Evolutionary conservation across 352 stramenopile species (phyloP).

Genomic region (Saprolegnia parasitica): DNA sequence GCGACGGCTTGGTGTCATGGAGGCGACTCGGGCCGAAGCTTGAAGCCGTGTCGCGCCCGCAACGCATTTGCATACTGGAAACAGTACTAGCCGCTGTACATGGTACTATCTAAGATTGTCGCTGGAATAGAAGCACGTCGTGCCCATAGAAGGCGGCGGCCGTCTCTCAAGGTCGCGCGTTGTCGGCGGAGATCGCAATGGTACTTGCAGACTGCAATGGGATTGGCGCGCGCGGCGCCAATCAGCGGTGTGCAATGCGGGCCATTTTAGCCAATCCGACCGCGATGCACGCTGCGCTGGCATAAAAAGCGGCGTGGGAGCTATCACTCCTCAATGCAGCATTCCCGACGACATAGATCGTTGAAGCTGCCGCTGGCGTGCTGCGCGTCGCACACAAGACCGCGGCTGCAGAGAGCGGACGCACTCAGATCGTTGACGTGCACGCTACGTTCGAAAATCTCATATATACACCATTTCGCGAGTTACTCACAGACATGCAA

Average conservation of each 20-base stretch:
- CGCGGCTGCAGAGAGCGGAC: neutral
- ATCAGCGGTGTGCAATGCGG: too few relatives aligned
- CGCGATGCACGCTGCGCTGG: too few relatives aligned
- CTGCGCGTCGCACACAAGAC: neutral
- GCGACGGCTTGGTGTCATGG: neutral
- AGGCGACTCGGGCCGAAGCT: neutral
- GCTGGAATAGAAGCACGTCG: too few relatives aligned
- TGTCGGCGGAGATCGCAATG: neutral
- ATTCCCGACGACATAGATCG: neutral
- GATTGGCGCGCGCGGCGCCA: too few relatives aligned
- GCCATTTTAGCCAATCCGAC: too few relatives aligned
- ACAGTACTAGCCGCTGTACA: neutral
- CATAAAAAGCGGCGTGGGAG: too few relatives aligned
- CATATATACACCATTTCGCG: neutral
- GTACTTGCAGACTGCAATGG: neutral
- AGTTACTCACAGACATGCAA: neutral
- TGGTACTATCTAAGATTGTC: neutral
- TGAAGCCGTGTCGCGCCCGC: neutral
- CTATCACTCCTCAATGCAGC: too few relatives aligned
- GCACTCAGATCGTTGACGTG: neutral
- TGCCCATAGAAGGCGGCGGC: neutral
- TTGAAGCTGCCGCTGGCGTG: neutral
- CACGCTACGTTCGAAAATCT: neutral
- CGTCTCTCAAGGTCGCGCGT: neutral
- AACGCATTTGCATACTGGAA: neutral